Evolutionary conservation across 768 basidiomycete genomes (phyloP), one percentile per base, ranked within the genome.

Genomic region (Cubamyces lactineus): DNA sequence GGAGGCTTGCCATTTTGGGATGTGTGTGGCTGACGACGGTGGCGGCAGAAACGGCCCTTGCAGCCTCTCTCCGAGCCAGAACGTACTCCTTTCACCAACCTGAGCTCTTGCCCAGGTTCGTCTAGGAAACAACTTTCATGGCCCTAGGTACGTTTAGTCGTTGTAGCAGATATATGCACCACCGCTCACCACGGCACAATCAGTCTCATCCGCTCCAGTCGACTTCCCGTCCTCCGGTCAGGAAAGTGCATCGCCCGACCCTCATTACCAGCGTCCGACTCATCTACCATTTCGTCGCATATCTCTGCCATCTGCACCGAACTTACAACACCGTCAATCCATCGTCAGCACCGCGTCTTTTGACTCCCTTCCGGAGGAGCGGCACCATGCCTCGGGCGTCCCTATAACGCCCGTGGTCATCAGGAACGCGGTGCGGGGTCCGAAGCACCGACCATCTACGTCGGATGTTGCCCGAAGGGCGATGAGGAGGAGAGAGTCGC

Each of bases 331-430:
- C 63, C 77, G 89, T 40, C 82, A 86, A 45, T 91, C 90, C 0
- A 80, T 89, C 12, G 82, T 82, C 50, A 92, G 89, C 71, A 78
- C 91, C 17, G 80, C 85, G 5, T 92, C 92, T 0, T 86, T 88
- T 67, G 89, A 90, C 61, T 91, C 90, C 0, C 76, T 88, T 9
- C 79, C 82, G 3, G 89, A 90, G 69, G 82, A 82, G 59, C 34
- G 5, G 11, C 73, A 73, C 40, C 73, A 72, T 24, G 62, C 9
- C 34, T 34, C 62, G 16, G 64, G 66, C 49, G 69, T 67, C 40
- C 59, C 69, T 21, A 66, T 21, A 57, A 74, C 72, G 61, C 78
- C 77, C 57, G 76, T 70, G 23, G 71, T 73, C n/a, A 71, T 73
- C 54, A 74, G 69, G 55, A 71, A 74, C 54, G 67, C 72, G 12